Conservation (phyloP, 768 basidiomycete species). For the Punctularia strigosozonata region DNA sequence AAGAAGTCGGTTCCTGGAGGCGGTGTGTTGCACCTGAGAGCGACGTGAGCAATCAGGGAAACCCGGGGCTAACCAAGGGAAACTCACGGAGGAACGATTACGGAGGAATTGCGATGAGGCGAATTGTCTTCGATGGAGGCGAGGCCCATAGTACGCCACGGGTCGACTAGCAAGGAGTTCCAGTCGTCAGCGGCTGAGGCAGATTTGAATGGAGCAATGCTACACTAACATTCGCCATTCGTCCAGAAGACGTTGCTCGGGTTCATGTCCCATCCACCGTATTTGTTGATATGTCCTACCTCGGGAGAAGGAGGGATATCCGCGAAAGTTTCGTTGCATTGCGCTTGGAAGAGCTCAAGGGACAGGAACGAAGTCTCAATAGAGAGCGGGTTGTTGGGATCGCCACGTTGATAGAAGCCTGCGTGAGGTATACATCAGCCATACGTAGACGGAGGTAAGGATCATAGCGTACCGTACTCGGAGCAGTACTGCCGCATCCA, state of each 20-base stretch:
- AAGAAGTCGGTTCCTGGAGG: conserved; percentile 27
- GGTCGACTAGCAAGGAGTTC: conserved; percentile 25
- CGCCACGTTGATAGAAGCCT: conserved; percentile 39
- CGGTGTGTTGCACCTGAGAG: conserved; percentile 25
- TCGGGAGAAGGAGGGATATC: conserved; percentile 28
- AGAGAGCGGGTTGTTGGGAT: conserved; percentile 30
- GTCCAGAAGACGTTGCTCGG: conserved; percentile 35
- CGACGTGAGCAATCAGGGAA: background rate
- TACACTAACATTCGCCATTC: conserved; percentile 34
- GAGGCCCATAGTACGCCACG: conserved; percentile 40
- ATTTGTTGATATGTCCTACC: conserved; percentile 33
- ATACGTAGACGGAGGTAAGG: background rate
- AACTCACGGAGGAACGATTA: conserved; percentile 25
- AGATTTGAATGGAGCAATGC: background rate
- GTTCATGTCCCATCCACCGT: conserved; percentile 41
- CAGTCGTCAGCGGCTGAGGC: background rate
- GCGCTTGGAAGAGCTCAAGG: conserved; percentile 30
- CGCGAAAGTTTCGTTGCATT: conserved; percentile 30
- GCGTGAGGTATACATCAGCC: background rate
- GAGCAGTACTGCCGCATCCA: conserved; percentile 48
- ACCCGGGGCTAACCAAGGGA: background rate
- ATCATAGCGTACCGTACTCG: conserved; percentile 26
- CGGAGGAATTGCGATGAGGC: conserved; percentile 27
- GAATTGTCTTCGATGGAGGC: conserved; percentile 36
- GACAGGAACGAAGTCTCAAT: conserved; percentile 37